phyloP scores from a whole-genome alignment of 345 rosid species.

The Corymbia maculata region DNA sequence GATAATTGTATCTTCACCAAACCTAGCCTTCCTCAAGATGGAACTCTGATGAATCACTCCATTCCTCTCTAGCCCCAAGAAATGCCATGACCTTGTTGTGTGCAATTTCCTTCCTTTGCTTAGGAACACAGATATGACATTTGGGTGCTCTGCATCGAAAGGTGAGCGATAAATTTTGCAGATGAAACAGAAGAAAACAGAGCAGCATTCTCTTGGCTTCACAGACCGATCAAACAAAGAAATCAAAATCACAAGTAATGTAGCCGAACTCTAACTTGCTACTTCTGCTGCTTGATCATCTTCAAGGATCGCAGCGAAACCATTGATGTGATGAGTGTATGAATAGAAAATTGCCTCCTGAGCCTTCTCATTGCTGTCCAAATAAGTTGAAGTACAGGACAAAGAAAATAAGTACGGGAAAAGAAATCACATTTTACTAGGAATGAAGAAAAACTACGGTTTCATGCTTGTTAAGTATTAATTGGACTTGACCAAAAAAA shows the following conservation, averaged over 20 bases:
- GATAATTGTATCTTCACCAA: conserved; percentile 28
- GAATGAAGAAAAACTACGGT: background rate
- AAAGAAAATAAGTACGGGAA: background rate
- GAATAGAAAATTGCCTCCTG: conserved; percentile 36
- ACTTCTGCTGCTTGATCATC: conserved; percentile 25
- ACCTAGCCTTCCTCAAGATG: conserved; percentile 18
- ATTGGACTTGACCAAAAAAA: too few relatives aligned
- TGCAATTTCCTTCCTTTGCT: conserved; percentile 20
- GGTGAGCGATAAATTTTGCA: background rate
- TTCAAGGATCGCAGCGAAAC: conserved; percentile 42
- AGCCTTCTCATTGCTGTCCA: conserved; percentile 24
- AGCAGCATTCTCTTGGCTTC: background rate
- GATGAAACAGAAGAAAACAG: background rate
- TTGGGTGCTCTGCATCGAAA: conserved; percentile 19
- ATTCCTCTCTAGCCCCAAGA: conserved; percentile 15
- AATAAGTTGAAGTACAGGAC: background rate
- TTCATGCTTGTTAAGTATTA: background rate
- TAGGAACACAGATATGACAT: conserved; percentile 26
- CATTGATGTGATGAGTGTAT: conserved; percentile 34
- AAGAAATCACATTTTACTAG: background rate
- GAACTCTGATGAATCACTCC: conserved; percentile 3
- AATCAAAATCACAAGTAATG: background rate
- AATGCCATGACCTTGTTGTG: conserved; percentile 33
- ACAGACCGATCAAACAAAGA: background rate
- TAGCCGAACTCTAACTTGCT: conserved; percentile 7